Evolutionary conservation across 2,329 filamentous ascomycete genomes (phyloP).

Genomic region (Stromatinia cepivora): DNA sequence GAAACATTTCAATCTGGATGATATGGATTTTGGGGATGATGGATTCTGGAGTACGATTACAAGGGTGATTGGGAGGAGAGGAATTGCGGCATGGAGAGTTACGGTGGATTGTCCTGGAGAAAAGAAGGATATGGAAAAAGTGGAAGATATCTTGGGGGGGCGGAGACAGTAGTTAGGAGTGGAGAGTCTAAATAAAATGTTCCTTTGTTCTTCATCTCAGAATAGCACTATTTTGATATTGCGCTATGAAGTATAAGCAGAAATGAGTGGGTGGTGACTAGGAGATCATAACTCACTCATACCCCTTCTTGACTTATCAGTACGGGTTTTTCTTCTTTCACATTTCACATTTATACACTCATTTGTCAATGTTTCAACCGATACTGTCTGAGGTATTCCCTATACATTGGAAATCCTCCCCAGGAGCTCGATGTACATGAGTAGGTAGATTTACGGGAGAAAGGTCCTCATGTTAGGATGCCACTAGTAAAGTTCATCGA

Average conservation of each 20-base stretch:
- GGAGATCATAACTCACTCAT: no score
- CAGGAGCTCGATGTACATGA: neutral
- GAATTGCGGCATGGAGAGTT: constrained; percentile 62
- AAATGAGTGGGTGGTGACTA: no score
- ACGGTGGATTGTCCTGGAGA: constrained; percentile 42
- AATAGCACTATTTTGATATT: neutral
- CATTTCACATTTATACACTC: neutral
- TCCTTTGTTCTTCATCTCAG: constrained; percentile 4
- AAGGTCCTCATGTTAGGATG: neutral
- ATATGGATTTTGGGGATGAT: constrained; percentile 76
- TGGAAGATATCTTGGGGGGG: neutral
- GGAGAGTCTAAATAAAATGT: constrained; percentile 15
- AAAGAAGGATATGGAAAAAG: neutral
- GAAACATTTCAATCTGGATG: constrained; percentile 74
- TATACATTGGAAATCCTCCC: neutral
- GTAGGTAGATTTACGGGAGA: no score
- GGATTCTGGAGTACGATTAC: constrained; percentile 70
- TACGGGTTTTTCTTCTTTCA: no score
- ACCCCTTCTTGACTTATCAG: no score
- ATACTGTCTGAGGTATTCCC: neutral
- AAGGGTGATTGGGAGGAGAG: constrained; percentile 64
- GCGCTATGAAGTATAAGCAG: neutral
- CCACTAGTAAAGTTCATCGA: neutral
- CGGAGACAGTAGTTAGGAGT: neutral
- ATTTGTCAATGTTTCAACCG: neutral